phyloP scores from a whole-genome alignment of 345 rosid species.

The Euclidium syriacum region DNA sequence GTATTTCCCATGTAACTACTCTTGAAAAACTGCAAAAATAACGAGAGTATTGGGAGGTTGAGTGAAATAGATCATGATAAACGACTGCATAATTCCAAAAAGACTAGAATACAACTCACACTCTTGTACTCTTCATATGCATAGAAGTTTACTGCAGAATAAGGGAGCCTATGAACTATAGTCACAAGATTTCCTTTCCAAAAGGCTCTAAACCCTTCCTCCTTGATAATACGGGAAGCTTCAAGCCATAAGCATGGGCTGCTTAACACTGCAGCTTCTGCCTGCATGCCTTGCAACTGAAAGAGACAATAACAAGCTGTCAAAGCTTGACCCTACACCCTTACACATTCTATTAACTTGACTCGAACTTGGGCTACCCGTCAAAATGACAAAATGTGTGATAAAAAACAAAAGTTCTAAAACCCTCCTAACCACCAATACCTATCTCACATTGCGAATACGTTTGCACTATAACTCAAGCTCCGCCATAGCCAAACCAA shows the following conservation, averaged over 20 bases:
- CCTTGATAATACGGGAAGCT: slow-evolving; percentile 71
- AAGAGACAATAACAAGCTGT: slow-evolving; percentile 35
- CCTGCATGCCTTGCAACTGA: slow-evolving; percentile 97
- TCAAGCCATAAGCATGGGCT: slow-evolving; percentile 72
- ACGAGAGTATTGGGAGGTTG: background rate
- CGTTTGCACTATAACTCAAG: background rate
- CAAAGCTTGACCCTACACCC: no score
- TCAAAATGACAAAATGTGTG: slow-evolving; percentile 2
- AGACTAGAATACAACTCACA: slow-evolving; percentile 34
- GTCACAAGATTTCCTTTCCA: slow-evolving; percentile 97
- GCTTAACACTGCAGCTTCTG: slow-evolving; percentile 54
- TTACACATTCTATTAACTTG: no score
- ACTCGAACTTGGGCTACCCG: no score
- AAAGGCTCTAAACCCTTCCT: slow-evolving; percentile 93
- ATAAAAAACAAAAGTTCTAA: background rate
- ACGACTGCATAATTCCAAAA: background rate
- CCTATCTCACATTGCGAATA: background rate
- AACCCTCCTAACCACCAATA: background rate
- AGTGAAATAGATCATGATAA: slow-evolving; percentile 3
- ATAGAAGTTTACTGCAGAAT: slow-evolving; percentile 73
- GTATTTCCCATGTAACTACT: slow-evolving; percentile 31
- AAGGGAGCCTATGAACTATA: slow-evolving; percentile 88
- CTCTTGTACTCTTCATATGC: slow-evolving; percentile 71
- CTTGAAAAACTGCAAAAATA: slow-evolving; percentile 50
- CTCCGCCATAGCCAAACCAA: background rate